phyloP scores from a whole-genome alignment of 23 red algal genomes.

The Agarophyton chilense region DNA sequence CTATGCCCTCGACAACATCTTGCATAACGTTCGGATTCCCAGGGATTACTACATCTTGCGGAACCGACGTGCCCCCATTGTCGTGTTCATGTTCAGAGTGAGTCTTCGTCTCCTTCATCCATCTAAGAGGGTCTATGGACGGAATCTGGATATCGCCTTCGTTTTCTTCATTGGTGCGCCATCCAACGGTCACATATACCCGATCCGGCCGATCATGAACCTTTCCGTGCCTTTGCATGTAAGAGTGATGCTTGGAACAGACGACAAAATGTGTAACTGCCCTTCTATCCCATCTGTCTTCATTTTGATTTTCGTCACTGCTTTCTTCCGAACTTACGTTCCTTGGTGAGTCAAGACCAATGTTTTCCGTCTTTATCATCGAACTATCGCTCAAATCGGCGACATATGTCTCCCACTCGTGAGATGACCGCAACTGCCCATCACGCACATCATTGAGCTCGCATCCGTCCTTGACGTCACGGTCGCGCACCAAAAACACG shows the following conservation, averaged over 20 bases:
- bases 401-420: not conserved
- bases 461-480: conserved; percentile 7
- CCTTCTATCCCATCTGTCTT: conserved; percentile 4
- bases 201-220: not conserved
- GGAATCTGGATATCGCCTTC: conserved; percentile 48
- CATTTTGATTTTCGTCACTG: not conserved
- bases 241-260: conserved; percentile 4
- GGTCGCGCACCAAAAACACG: conserved; percentile 48
- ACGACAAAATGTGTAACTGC: conserved; percentile 53
- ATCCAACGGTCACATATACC: conserved; percentile 46
- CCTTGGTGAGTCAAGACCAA: not conserved
- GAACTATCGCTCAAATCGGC: not conserved
- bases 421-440: not conserved
- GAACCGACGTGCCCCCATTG: not conserved
- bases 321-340: not conserved
- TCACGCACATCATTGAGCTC: not conserved
- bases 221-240: not conserved
- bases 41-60: not conserved
- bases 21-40: conserved; percentile 27
- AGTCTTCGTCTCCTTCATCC: conserved; percentile 28
- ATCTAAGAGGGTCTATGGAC: conserved; percentile 48
- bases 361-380: not conserved
- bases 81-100: not conserved
- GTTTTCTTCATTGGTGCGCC: conserved; percentile 5
- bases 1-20: conserved; percentile 25